phyloP scores from a whole-genome alignment of 2,329 filamentous ascomycete genomes.

The Penicillium sp. region DNA sequence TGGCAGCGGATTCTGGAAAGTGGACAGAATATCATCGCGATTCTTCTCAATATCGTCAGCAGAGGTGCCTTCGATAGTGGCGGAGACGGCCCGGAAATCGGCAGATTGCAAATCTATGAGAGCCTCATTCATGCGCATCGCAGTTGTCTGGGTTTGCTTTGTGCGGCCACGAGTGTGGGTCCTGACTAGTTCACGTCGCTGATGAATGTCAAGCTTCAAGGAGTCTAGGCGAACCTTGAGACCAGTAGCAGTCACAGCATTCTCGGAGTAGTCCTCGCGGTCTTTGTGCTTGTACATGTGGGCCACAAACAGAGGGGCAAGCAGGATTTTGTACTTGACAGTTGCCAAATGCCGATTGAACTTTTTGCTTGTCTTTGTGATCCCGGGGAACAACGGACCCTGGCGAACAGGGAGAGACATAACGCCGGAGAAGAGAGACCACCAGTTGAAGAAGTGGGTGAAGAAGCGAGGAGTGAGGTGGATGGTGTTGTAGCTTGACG shows the following conservation, averaged over 20 bases:
- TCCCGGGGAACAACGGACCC: constrained; percentile 82
- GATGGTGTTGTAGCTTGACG: constrained; percentile 91
- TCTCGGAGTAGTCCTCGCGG: constrained; percentile 75
- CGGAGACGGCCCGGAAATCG: constrained; percentile 89
- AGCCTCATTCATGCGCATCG: constrained; percentile 93
- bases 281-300: constrained; percentile 99
- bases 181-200: constrained; percentile 87
- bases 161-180: constrained; percentile 74
- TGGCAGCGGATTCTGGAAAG: constrained; percentile 52
- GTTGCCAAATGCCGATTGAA: constrained; percentile 96
- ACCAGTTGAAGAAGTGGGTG: constrained; percentile 97
- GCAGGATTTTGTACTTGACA: constrained; percentile 91
- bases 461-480: constrained; percentile 95
- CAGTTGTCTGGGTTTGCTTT: constrained; percentile 76
- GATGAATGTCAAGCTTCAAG: constrained; percentile 95
- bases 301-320: constrained; percentile 90
- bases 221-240: constrained; percentile 93
- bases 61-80: constrained; percentile 78
- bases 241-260: constrained; percentile 86
- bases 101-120: constrained; percentile 89
- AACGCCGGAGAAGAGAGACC: constrained; percentile 90
- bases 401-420: constrained; percentile 95
- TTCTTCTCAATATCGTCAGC: constrained; percentile 67
- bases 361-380: constrained; percentile 97
- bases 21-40: constrained; percentile 58